Percentiles rank a stretch among this genome's conserved stretches.
phyloP scores from a whole-genome alignment of 805 yeast species.

The Saturnispora diversa region DNA sequence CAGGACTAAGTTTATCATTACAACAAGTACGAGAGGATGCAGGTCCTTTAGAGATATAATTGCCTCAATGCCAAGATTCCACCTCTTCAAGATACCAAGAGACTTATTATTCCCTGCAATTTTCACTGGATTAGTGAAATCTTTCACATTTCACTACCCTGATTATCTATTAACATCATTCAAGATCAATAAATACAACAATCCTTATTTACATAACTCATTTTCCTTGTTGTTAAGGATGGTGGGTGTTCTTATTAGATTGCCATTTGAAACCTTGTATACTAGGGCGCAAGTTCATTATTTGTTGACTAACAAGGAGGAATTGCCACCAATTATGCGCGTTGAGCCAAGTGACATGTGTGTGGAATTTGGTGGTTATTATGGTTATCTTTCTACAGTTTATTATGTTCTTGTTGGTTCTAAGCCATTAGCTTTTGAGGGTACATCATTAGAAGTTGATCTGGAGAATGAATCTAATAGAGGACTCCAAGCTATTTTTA shows the following conservation, averaged over 20 bases:
- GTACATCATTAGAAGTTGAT: slow-evolving; percentile 23
- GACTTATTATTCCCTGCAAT: slow-evolving; percentile 60
- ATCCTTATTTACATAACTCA: slow-evolving; percentile 53
- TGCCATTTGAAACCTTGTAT: slow-evolving; percentile 82
- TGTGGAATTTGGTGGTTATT: slow-evolving; percentile 49
- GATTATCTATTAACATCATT: slow-evolving; percentile 54
- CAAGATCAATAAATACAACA: slow-evolving; percentile 58
- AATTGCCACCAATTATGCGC: slow-evolving; percentile 35
- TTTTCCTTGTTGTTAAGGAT: slow-evolving; percentile 54
- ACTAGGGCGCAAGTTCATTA: slow-evolving; percentile 76
- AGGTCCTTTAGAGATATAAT: slow-evolving; percentile 70
- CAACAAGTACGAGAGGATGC: slow-evolving; percentile 36
- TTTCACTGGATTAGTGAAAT: slow-evolving; percentile 23
- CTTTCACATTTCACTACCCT: slow-evolving; percentile 26
- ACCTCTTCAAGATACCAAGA: slow-evolving; percentile 43
- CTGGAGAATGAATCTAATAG: slow-evolving; percentile 33
- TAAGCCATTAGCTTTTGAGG: slow-evolving; percentile 24
- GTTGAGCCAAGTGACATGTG: slow-evolving; percentile 45
- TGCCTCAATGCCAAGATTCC: slow-evolving; percentile 36
- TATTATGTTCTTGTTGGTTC: slow-evolving; percentile 39
- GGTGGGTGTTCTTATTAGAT: slow-evolving; percentile 60
- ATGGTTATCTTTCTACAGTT: slow-evolving; percentile 46
- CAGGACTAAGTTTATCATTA: slow-evolving; percentile 65
- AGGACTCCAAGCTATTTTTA: slow-evolving; percentile 50
- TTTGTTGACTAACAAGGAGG: slow-evolving; percentile 34